Evolutionary conservation across 768 basidiomycete species (phyloP), one percentile per base, ranked within the genome.

Genomic region (Collybia sordida): DNA sequence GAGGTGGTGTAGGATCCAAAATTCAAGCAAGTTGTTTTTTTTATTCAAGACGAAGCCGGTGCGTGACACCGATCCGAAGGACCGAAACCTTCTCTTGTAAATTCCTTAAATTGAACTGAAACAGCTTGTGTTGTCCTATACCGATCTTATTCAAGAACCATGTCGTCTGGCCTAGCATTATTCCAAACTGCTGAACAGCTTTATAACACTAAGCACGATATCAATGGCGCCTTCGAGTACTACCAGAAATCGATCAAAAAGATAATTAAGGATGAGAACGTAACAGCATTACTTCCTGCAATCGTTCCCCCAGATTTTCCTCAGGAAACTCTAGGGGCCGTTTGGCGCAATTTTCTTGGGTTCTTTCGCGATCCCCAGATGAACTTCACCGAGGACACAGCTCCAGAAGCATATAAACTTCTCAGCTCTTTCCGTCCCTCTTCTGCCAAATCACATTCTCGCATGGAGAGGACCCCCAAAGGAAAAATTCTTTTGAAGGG

Each of bases 331-430:
- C 52, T 70, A 3, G 64, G 55, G 6, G 24, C 53, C 11, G 49
- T 61, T 22, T 70, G 66, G 63, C 52, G 55, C 15, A 66, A 67
- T 44, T 59, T 69, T 39, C n/a, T 58, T 2, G 66, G 61, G 4
- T 65, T 62, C 44, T 63, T 68, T 43, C 53, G 63, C 15, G 61
- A 62, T 42, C 52, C 61, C 1, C 3, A 37, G 1, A 57, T 61
- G 56, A 45, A 52, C 17, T 63, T 55, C 37, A 56, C 50, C 1
- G 47, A 53, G 57, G 62, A 55, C 8, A 51, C 56, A 4, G 47
- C 56, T n/a, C 65, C 68, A 9, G 64, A 65, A 8, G 66, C 63
- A 8, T 70, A 57, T 50, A 62, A 63, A 39, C 63, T 69, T 28
- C 53, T 69, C 4, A 52, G 43, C 34, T 56, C 60, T 17, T 69